phyloP scores from a whole-genome alignment of 177 flowering plant genomes.

The Vitis hybrid region DNA sequence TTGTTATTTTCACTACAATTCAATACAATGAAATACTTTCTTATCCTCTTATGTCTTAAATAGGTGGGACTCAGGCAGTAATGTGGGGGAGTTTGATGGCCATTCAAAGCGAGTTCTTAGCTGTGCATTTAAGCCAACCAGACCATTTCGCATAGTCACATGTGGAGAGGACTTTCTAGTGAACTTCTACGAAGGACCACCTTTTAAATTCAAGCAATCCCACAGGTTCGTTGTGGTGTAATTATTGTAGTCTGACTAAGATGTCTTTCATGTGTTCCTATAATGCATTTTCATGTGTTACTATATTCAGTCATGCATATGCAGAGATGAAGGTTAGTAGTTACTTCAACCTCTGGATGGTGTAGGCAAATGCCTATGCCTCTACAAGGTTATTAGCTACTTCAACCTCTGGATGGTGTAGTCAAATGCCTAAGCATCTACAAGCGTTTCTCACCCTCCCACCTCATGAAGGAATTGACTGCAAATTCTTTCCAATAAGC shows the following conservation, averaged over 20 bases:
- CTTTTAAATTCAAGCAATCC: slow-evolving; percentile 92
- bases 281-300: not conserved
- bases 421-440: too few species aligned
- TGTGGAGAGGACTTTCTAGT: slow-evolving; percentile 98
- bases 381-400: too few species aligned
- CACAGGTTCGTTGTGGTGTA: slow-evolving; percentile 55
- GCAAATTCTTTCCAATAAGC: too few species aligned
- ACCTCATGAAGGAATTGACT: too few species aligned
- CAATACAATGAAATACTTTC: slow-evolving; percentile 5
- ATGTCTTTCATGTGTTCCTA: not conserved
- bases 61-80: slow-evolving; percentile 99
- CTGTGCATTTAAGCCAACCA: slow-evolving; percentile 92
- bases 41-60: slow-evolving; percentile 9
- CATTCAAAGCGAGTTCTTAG: slow-evolving; percentile 90
- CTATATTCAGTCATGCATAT: too few species aligned
- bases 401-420: too few species aligned
- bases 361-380: too few species aligned
- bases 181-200: slow-evolving; percentile 97
- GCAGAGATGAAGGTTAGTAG: too few species aligned
- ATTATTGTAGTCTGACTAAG: not conserved
- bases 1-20: not conserved
- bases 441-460: too few species aligned
- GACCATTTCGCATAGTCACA: slow-evolving; percentile 92
- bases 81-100: slow-evolving; percentile 96
- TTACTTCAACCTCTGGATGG: too few species aligned